Conservation (phyloP, 1,284 basidiomycete genomes). For the Dichomitus squalens region DNA sequence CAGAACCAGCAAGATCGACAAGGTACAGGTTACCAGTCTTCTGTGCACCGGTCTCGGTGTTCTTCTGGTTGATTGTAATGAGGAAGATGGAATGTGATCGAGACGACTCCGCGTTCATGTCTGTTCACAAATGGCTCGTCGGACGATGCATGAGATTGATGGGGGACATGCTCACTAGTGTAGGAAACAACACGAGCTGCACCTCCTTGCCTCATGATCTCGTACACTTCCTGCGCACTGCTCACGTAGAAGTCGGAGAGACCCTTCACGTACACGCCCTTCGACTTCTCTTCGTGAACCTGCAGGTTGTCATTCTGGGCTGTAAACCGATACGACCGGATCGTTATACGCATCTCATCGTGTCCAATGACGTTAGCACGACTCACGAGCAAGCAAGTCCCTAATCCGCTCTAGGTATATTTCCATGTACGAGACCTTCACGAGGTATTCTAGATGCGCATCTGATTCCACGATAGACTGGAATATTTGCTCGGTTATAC, state of each 20-base stretch:
- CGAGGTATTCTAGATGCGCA: constrained; percentile 94
- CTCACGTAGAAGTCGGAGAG: constrained; percentile 98
- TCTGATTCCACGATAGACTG: constrained; percentile 96
- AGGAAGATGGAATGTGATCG: constrained; percentile 99
- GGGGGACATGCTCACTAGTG: constrained; percentile 72
- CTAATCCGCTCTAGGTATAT: constrained; percentile 98
- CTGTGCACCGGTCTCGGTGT: constrained; percentile 93
- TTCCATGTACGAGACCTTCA: constrained; percentile 99
- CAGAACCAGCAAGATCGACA: constrained; percentile 97
- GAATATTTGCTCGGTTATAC: constrained; percentile 99
- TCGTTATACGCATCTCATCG: constrained; percentile 1
- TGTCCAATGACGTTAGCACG: background rate
- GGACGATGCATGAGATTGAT: background rate
- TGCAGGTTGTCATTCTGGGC: constrained; percentile 99
- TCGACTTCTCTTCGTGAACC: constrained; percentile 97
- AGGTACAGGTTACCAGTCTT: constrained; percentile 98
- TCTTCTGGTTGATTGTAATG: constrained; percentile 95
- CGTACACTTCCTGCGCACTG: constrained; percentile 95
- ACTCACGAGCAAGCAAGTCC: constrained; percentile 93
- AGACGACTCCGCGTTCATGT: constrained; percentile 99
- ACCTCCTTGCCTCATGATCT: constrained; percentile 98
- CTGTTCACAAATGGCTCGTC: constrained; percentile 43
- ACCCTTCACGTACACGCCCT: constrained; percentile 98
- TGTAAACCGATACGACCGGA: constrained; percentile 35
- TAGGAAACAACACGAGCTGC: constrained; percentile 91